Evolutionary conservation across 768 basidiomycete genomes (phyloP), one percentile per base, ranked within the genome.

Genomic region (Rhizopogon sp.): DNA sequence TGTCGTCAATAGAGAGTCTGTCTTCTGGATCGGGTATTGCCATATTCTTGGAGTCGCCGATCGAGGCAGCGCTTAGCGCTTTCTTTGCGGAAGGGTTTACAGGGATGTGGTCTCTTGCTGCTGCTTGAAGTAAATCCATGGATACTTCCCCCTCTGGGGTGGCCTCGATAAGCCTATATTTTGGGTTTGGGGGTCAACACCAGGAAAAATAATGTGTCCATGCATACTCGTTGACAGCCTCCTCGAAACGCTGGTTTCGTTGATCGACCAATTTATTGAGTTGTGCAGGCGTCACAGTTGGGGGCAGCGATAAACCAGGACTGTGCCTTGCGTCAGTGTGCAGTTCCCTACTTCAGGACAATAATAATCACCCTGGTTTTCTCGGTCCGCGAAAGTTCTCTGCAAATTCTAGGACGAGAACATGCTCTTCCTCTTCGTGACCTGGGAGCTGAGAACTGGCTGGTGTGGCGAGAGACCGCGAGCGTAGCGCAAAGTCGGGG

Each of bases 31-130:
- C 68, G 13, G 79, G 79, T 51, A 77, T 60, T 8, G 50, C 55
- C 49, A 56, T 39, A 53, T 39, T 46, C 39, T 37, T 40, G 39
- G 50, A 31, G 9, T 49, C 39, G 25, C 17, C 46, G 40, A 44
- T 3, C 20, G 42, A 16, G 9, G 49, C 7, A 28, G 20, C 35
- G 7, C n/a, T 17, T 6, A 31, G 17, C n/a, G 1, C 13, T 37
- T 22, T 49, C 35, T 57, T 58, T 29, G 59, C 40, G 20, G 62
- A 63, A 6, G 86, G 85, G 60, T 88, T 76, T 28, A 88, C 72
- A 3, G 93, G 93, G 9, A 94, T 75, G 59, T 88, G 84, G 28
- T 83, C 83, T 25, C 74, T 75, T 2, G 84, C 87, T 22, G 89
- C 90, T 6, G 79, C 77, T 65, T 84, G 78, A 6, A 95, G 66